Evolutionary conservation across 2,329 filamentous ascomycete genomes (phyloP), one percentile per base, ranked within the genome.

Genomic region (Samsoniella hepiali): DNA sequence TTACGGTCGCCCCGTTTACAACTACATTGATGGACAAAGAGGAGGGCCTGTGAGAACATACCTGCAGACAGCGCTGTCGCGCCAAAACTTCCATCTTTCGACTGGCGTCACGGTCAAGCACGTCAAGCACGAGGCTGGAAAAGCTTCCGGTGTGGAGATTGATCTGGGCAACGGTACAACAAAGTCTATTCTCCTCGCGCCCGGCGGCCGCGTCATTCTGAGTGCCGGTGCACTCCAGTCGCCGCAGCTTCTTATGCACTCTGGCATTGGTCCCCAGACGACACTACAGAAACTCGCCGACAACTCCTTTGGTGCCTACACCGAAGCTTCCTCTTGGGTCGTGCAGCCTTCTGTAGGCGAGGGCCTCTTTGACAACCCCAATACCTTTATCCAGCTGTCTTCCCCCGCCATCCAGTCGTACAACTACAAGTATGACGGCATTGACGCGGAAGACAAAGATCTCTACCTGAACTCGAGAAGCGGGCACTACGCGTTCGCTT

Each of bases 311-410:
- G 66, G 70, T 0, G 64, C 71, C 1, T 69, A 69, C 55, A 68
- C 68, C 2, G 71, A 73, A 8, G 72, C 77, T 0, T 69, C 67
- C 29, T 65, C 63, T 3, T 84, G 81, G 81, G 76, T 85, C 64
- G 77, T 80, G 69, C 82, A 81, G 68, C 75, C 75, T 0, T 74
- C 76, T 5, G 77, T 85, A 4, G 82, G 82, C 50, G 72, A 76
- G 15, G 78, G 78, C 40, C 77, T 84, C 34, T 85, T 83, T 66
- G 82, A 84, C 68, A 85, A 84, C 67, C 81, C 83, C 5, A 84
- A 84, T 65, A 84, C 82, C 1, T 82, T 81, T 65, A 81, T 84
- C 69, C 78, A 81, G 66, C 73, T 84, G 1, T 74, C 75, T 1
- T 72, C 72, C 3, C 74, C 79, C 1, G 65, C 71, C 3, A 70